Base-by-base conservation (phyloP, 2,329 filamentous ascomycete genomes). In the Colletotrichum higginsianum region DNA sequence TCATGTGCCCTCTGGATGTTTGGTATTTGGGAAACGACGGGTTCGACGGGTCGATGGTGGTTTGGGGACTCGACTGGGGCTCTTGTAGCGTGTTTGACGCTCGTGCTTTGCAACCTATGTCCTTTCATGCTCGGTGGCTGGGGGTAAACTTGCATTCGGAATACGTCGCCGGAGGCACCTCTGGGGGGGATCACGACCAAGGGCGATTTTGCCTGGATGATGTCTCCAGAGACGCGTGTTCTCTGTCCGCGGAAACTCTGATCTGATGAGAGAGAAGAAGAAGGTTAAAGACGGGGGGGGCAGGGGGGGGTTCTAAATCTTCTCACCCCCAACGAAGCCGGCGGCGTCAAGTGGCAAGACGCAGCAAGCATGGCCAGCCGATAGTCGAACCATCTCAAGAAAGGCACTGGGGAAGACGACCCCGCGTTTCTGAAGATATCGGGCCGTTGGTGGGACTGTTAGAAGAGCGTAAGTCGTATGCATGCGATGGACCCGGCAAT, bases 361-460 rank as follows among this genome's bases (percentile, higher is more conserved):
- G 7, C 13, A 30, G 7, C 44, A 18, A 52, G 15, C 50, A 12
- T 47, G 44, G 42, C n/a, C 42, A 30, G 26, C 26, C 5, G 57
- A 47, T 42, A 47, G 40, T 40, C 57, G 57, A 47, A 30, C 15
- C 15, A 15, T 4, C 57, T 40, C 40, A 44, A 46, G 42, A 16
- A 47, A 18, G 42, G 42, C 42, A 12, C 23, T 30, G 57, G 57
- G 40, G 57, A 30, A 47, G 42, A 60, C 7, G 40, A 60, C 57
- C 57, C 57, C 42, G 44, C 44, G 57, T 49, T 61, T 16, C 44
- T 61, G 26, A 44, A 67, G 64, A 67, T 61, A 67, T 67, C 56
- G 64, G 64, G 35, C 64, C 64, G 61, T 61, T 52, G 38, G 64
- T 67, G 56, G 64, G 47, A 61, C 64, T 49, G n/a, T n/a, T n/a